Base-by-base conservation (phyloP, 805 yeast genomes). In the Priceomyces castillae region DNA sequence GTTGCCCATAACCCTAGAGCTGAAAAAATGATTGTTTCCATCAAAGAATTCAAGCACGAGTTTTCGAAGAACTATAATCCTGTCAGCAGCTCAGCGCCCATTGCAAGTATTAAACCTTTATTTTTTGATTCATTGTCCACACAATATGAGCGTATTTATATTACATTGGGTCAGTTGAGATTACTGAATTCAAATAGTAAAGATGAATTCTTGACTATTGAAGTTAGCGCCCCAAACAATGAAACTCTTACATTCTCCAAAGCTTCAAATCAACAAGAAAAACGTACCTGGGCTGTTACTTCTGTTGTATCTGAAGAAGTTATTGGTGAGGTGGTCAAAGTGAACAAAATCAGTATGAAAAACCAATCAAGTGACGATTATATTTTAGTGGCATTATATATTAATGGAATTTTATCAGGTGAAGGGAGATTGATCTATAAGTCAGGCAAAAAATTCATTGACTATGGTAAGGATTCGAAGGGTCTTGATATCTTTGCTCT, bases 1-100 rank as follows among this genome's bases (percentile, higher is more conserved):
- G 79, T 87, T 42, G 92, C 90, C 3, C 76, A 86, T 22, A 86
- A 87, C 47, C 90, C 92, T 20, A 74, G 95, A 60, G 89, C 94
- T 3, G 90, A 84, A 53, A 74, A 73, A 45, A 68, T 89, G 50
- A 74, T 79, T 26, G 76, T 86, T 7, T 74, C 90, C 1, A 78
- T 88, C 37, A 87, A 86, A 60, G 95, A 87, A 58, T 77, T 86
- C 54, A 78, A 76, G 57, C 80, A 77, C 42, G 70, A 69, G 50
- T 68, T 68, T 47, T 34, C 56, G 37, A 56, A 46, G 25, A 45
- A 36, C 25, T 36, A 37, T 15, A 46, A 48, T 39, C 51, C 44
- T 12, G 56, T 70, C 23, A 57, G 67, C 11, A 62, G 69, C 25
- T 63, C 78, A 2, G 63, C 66, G 6, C 83, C 90, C 14, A 78